phyloP scores from a whole-genome alignment of 345 rosid species.

The Hibiscus trionum region DNA sequence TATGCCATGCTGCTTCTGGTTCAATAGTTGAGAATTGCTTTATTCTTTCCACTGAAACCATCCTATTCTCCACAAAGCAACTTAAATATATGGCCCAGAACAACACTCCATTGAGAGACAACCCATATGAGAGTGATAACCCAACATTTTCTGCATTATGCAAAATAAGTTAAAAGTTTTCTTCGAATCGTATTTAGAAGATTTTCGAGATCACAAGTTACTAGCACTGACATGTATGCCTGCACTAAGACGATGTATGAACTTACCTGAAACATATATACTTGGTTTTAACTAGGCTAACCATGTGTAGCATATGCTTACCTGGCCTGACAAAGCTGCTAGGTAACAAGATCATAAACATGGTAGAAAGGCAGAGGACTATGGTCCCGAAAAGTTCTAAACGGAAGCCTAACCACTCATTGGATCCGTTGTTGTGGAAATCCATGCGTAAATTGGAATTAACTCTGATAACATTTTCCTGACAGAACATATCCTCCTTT shows the following conservation, averaged over 20 bases:
- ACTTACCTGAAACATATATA: not conserved
- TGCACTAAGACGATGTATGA: not conserved
- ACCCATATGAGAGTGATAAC: conserved; percentile 78
- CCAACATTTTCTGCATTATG: conserved; percentile 68
- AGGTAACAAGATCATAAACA: conserved; percentile 76
- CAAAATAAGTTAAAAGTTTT: conserved; percentile 3
- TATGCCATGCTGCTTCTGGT: conserved; percentile 79
- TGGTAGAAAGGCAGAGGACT: conserved; percentile 63
- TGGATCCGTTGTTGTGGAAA: conserved; percentile 85
- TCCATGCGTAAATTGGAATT: conserved; percentile 79
- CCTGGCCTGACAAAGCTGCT: conserved; percentile 79
- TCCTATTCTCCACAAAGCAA: conserved; percentile 82
- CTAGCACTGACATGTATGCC: not conserved
- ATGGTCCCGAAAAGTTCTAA: conserved; percentile 66
- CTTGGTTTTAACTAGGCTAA: not conserved
- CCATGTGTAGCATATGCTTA: conserved; percentile 15
- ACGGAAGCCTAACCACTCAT: conserved; percentile 89
- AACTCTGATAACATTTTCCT: conserved; percentile 67
- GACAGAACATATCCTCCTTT: conserved; percentile 46
- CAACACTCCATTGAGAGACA: conserved; percentile 75
- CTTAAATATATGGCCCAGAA: conserved; percentile 75
- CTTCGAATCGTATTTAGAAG: too few relatives aligned
- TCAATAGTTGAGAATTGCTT: conserved; percentile 75
- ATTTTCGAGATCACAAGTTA: too few relatives aligned
- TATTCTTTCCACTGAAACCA: conserved; percentile 92